Percentiles rank a stretch among this genome's conserved stretches.
Evolutionary conservation across 202 grass and related monocot species (phyloP).

Genomic region (Carex sylvatica): DNA sequence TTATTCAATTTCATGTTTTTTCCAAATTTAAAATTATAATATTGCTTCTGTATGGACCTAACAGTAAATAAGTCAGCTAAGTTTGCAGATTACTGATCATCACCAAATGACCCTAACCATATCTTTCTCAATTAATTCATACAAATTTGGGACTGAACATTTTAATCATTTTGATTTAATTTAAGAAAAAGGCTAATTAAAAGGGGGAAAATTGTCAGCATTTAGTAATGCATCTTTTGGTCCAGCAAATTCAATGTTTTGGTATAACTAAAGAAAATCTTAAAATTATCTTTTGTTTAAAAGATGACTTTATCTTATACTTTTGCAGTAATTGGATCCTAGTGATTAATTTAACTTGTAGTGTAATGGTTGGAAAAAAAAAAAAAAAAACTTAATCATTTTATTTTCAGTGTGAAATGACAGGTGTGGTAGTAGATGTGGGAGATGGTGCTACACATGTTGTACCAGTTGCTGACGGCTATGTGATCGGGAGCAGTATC

Average conservation of each 20-base stretch:
- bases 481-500: conserved; percentile 98
- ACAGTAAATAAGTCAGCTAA: not conserved
- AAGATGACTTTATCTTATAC: not conserved
- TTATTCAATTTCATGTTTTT: not conserved
- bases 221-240: not conserved
- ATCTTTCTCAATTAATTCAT: not conserved
- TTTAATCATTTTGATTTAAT: not conserved
- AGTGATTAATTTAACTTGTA: not conserved
- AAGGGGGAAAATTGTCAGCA: not conserved
- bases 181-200: not conserved
- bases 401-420: conserved; percentile 99
- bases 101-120: not conserved
- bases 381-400: conserved; percentile 8
- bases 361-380: conserved; percentile 9
- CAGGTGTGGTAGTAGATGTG: conserved; percentile 96
- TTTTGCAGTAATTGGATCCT: conserved; percentile 22
- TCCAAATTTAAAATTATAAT: conserved; percentile 2
- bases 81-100: not conserved
- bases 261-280: not conserved
- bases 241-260: not conserved
- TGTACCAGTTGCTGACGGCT: conserved; percentile 96
- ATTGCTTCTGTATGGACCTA: not conserved
- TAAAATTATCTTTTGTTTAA: not conserved
- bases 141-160: not conserved
- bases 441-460: conserved; percentile 96